Evolutionary conservation across 495 filamentous ascomycete species (phyloP), one percentile per base, ranked within the genome.

Genomic region (Penicillium fimorum): DNA sequence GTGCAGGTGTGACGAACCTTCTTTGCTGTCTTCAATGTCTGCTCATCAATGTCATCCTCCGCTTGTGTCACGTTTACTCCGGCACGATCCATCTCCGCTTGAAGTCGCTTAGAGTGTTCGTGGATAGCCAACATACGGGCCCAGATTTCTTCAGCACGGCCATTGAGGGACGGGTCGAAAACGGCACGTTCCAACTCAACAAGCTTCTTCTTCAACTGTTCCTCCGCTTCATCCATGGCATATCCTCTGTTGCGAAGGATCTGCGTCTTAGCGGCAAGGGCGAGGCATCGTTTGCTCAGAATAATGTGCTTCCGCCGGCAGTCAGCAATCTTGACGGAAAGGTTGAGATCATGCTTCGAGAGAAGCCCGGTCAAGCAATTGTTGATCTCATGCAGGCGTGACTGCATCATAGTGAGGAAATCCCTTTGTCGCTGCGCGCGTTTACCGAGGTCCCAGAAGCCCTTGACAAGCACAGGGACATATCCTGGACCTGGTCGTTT

Each of bases 141-240:
- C 94, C 94, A 99, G 47, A 99, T 88, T 76, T 99, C 94, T 71
- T 99, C 94, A 50, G 85, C 85, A 53, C 92, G 77, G 5, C 91
- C 92, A 48, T 80, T 86, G 44, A 96, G 77, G 17, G 85, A 86
- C 2, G 95, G 93, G 73, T 99, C 95, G 52, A 87, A 87, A 15
- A 93, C 82, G 17, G 72, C 73, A 60, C 82, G 84, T 66, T 96
- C 90, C 59, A 99, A 79, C 46, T 77, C 73, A 44, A 84, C 65
- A 32, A 99, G 78, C 71, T 94, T 92, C 71, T 89, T 88, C 79
- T 88, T 90, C 53, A 99, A 72, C 60, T 88, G 86, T 69, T 99
- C 94, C 75, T 99, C 94, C 38, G 91, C 87, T 42, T 87, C 85
- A 64, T 92, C 89, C 72, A 99, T 83, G 5, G 90, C 91, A 70